A percentile compares a stretch with the other conserved stretches of the same genome.
Evolutionary conservation across 495 filamentous ascomycete species (phyloP).

Genomic region (Penicillium robsamsonii): DNA sequence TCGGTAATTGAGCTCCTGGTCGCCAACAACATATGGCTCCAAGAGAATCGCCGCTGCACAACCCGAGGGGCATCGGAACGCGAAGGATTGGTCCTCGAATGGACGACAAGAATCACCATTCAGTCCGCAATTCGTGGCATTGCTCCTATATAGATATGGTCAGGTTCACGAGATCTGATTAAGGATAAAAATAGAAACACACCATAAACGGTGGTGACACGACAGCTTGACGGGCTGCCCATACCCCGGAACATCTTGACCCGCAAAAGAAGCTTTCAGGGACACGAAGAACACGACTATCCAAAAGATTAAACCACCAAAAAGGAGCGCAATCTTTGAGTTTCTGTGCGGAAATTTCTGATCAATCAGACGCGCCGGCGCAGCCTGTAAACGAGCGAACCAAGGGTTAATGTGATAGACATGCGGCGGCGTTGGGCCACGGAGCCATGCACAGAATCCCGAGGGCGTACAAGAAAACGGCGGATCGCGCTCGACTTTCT

Average conservation of each 20-base stretch:
- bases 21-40: constrained; percentile 69
- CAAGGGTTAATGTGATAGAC: constrained; percentile 62
- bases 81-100: constrained; percentile 62
- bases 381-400: constrained; percentile 60
- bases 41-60: constrained; percentile 61
- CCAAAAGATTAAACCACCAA: constrained; percentile 60
- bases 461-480: constrained; percentile 30
- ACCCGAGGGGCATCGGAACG: constrained; percentile 72
- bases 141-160: constrained; percentile 27
- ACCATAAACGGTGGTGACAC: constrained; percentile 55
- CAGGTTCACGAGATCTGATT: background rate
- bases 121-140: constrained; percentile 62
- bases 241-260: constrained; percentile 59
- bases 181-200: constrained; percentile 15
- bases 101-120: constrained; percentile 71
- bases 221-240: constrained; percentile 54
- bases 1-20: constrained; percentile 61
- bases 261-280: constrained; percentile 56
- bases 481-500: constrained; percentile 14
- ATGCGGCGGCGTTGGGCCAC: constrained; percentile 58
- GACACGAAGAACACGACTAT: constrained; percentile 61
- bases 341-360: constrained; percentile 51
- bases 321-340: constrained; percentile 52
- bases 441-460: constrained; percentile 30
- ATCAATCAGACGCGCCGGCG: constrained; percentile 58